Base-by-base conservation (phyloP, 2,329 filamentous ascomycete genomes). In the Colletotrichum horii region DNA sequence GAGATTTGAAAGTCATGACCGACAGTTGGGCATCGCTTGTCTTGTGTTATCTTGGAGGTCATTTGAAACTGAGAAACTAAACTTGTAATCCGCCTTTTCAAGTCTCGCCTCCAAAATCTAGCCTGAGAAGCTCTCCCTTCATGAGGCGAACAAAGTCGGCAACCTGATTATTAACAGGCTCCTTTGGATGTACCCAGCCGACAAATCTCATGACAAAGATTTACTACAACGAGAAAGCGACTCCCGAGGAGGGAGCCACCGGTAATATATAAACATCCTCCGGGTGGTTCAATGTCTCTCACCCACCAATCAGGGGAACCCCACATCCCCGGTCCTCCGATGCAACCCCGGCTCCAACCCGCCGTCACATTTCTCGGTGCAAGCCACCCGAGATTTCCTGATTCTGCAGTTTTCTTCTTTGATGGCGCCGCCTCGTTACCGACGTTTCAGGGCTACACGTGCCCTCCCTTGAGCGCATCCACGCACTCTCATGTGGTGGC, bases 341-440 rank as follows among this genome's bases (percentile, higher is more conserved):
- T 66, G 74, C 66, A 48, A 76, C 60, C 60, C 61, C 66, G 38
- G 48, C 65, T 38, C 64, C 48, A 66, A 34, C 24, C 36, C 56
- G 64, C 56, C 65, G 65, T 76, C 56, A 69, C 70, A 68, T 70
- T 68, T 60, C 70, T 74, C 74, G 74, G 74, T 65, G 70, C 58
- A 55, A 52, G 32, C 26, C 52, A 36, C 56, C 74, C 74, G 74
- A 74, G 71, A 76, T 74, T 76, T 76, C 74, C 74, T 76, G 65
- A 61, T 76, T 65, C 70, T 70, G 70, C 58, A 66, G 8, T 36
- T 60, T 65, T 64, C 36, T 61, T 65, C 32, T 48, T 70, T 32
- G 58, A 32, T 61, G 70, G 36, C 52, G 36, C 48, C 52, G 48
- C 16, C 22, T 60, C 61, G 52, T 19, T 55, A 55, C 52, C 66